These are phyloP conservation scores for Pholiota adiposa DNA, from an alignment of 1,284 basidiomycete species.

Conservation along the genomic window DNA sequence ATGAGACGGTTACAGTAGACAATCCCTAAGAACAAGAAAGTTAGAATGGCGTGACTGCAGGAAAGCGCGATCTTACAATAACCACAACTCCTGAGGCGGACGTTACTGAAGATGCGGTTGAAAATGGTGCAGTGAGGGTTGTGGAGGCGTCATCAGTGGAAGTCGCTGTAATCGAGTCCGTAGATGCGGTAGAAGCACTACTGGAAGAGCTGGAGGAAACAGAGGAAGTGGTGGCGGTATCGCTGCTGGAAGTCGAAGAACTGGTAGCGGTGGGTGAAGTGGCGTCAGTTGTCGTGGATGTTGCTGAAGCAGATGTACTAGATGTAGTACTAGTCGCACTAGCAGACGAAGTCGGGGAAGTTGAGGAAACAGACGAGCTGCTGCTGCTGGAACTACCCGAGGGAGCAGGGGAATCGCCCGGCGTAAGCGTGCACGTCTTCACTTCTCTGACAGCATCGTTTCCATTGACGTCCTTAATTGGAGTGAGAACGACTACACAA, in stretches of 20 bases:
- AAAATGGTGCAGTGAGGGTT: constrained; percentile 8
- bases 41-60: neutral
- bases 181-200: constrained; percentile 6
- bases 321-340: neutral
- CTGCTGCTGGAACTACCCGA: constrained; percentile 5
- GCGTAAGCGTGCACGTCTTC: constrained; percentile 53
- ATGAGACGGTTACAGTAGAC: constrained; percentile 13
- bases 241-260: constrained; percentile 5
- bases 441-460: constrained; percentile 60
- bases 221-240: neutral
- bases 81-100: constrained; percentile 17
- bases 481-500: constrained; percentile 67
- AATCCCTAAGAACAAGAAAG: constrained; percentile 11
- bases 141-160: neutral
- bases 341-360: constrained; percentile 14
- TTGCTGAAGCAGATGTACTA: constrained; percentile 1
- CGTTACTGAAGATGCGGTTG: constrained; percentile 24
- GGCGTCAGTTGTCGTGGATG: constrained; percentile 3
- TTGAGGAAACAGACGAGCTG: constrained; percentile 9
- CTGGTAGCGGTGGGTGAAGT: neutral
- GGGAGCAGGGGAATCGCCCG: constrained; percentile 10
- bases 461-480: constrained; percentile 50
- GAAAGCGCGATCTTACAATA: constrained; percentile 9
- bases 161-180: neutral
- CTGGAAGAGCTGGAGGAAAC: neutral